Conservation (phyloP, 441 rosid genomes). For the Populus hybrid region DNA sequence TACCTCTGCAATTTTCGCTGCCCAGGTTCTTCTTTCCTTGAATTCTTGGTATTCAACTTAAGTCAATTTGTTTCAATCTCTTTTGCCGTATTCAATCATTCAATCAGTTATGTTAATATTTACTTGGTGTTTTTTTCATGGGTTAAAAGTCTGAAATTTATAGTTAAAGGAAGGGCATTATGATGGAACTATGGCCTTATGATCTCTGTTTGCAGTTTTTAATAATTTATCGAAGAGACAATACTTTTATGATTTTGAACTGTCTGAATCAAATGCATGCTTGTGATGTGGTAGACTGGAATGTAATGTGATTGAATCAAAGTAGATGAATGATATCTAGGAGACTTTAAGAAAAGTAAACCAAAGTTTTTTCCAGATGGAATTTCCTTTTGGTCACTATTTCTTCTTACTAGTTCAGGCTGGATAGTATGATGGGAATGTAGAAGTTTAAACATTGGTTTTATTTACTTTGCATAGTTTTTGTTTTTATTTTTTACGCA, state of each 20-base stretch:
- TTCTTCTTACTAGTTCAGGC: not conserved
- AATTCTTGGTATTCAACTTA: not conserved
- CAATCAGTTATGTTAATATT: not conserved
- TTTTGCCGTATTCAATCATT: not conserved
- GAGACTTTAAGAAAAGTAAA: not conserved
- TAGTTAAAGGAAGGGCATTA: not conserved
- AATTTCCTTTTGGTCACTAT: not conserved
- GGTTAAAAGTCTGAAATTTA: not conserved
- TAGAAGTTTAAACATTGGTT: not conserved
- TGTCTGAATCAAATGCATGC: not conserved
- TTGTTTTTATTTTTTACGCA: not conserved
- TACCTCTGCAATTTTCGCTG: slow-evolving; percentile 76
- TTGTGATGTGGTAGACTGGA: not conserved
- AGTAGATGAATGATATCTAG: not conserved
- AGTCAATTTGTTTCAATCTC: not conserved
- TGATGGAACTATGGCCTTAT: not conserved
- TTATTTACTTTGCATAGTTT: not conserved
- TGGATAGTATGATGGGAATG: not conserved
- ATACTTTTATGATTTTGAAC: not conserved
- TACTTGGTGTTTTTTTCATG: not conserved
- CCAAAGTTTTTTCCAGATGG: not conserved
- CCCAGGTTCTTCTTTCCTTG: slow-evolving; percentile 48
- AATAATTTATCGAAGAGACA: not conserved
- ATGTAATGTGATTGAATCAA: not conserved
- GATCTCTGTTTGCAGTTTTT: not conserved